Conservation (phyloP, 1,284 basidiomycete genomes). For the Phellopilus nigrolimitatus region DNA sequence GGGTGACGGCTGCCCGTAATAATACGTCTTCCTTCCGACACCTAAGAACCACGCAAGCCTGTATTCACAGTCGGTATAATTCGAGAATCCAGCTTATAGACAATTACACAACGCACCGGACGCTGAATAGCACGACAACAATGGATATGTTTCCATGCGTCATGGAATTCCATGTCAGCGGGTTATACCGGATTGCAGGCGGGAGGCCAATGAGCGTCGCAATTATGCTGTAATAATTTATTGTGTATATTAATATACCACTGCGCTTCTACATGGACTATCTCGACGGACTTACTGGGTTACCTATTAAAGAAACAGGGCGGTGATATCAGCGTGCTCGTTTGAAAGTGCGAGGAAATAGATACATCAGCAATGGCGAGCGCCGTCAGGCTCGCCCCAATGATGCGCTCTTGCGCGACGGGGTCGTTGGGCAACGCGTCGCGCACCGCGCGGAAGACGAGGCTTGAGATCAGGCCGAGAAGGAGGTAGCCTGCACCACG, state of each 20-base stretch:
- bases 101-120: slow-evolving; percentile 39
- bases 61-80: slow-evolving; percentile 12
- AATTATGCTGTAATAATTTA: slow-evolving; percentile 42
- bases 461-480: slow-evolving; percentile 58
- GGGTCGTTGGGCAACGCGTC: slow-evolving; percentile 57
- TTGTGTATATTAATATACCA: background rate
- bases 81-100: background rate
- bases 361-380: slow-evolving; percentile 68
- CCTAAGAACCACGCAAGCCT: slow-evolving; percentile 66
- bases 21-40: slow-evolving; percentile 55
- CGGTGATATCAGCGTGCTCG: background rate
- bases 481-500: slow-evolving; percentile 56
- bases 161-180: slow-evolving; percentile 59
- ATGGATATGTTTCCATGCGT: slow-evolving; percentile 73
- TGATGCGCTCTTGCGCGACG: slow-evolving; percentile 62
- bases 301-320: slow-evolving; percentile 29
- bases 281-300: slow-evolving; percentile 46
- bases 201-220: slow-evolving; percentile 57
- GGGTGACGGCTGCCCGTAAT: slow-evolving; percentile 33
- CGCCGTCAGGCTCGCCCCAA: slow-evolving; percentile 59
- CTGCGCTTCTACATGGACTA: background rate
- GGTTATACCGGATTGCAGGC: slow-evolving; percentile 44
- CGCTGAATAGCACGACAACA: slow-evolving; percentile 48
- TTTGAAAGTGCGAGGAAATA: slow-evolving; percentile 3
- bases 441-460: slow-evolving; percentile 67